Percentiles rank a stretch among this genome's conserved stretches.
Evolutionary conservation across 1,284 basidiomycete species (phyloP).

Genomic region (Puccinia coronata): DNA sequence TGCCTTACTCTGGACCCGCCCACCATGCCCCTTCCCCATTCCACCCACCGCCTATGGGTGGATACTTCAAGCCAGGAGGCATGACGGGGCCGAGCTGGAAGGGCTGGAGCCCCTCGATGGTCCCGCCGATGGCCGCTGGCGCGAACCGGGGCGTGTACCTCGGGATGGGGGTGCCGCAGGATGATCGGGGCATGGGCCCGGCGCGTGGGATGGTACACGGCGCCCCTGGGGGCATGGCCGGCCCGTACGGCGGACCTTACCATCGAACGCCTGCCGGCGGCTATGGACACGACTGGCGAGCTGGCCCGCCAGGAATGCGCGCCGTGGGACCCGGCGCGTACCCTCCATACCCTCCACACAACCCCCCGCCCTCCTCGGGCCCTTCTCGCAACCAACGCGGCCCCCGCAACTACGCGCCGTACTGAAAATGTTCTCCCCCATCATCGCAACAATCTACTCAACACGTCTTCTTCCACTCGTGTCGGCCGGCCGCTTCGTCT

Average conservation of each 20-base stretch:
- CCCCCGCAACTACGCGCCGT: constrained; percentile 43
- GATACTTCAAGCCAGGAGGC: constrained; percentile 61
- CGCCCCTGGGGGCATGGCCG: constrained; percentile 17
- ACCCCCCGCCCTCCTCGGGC: constrained; percentile 23
- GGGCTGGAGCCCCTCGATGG: constrained; percentile 73
- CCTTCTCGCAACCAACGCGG: constrained; percentile 38
- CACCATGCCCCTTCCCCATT: constrained; percentile 58
- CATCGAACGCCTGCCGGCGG: constrained; percentile 1
- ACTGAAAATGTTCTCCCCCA: background rate
- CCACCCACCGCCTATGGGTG: constrained; percentile 58
- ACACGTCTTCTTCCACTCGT: background rate
- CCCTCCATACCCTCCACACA: constrained; percentile 35
- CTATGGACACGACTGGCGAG: constrained; percentile 41
- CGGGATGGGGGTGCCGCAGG: constrained; percentile 63
- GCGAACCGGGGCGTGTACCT: constrained; percentile 36
- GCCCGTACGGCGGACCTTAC: constrained; percentile 19
- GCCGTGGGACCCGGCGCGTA: constrained; percentile 23
- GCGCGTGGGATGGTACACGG: constrained; percentile 32
- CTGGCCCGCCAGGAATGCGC: constrained; percentile 29
- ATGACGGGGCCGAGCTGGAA: constrained; percentile 59
- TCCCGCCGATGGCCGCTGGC: constrained; percentile 34
- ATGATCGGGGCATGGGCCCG: constrained; percentile 35
- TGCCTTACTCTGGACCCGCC: constrained; percentile 50
- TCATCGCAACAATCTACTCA: too few relatives aligned
- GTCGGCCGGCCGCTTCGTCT: background rate